Base-by-base conservation (phyloP, 2,329 filamentous ascomycete genomes). In the Monilinia fructigena region DNA sequence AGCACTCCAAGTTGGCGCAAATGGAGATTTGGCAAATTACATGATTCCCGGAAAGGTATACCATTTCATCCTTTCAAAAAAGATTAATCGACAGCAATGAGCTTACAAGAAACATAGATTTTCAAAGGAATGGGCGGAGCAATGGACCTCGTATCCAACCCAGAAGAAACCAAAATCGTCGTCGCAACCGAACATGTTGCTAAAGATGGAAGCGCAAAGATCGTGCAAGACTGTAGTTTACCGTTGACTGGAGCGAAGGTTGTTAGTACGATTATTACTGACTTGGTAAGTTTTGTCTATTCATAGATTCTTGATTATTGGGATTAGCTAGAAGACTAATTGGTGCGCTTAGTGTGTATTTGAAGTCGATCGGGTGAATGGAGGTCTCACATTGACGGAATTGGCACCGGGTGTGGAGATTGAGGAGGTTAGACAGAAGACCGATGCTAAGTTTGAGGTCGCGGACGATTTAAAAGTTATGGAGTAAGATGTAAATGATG, bases 21-120 rank as follows among this genome's bases (percentile, higher is more conserved):
- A 85, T 2, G 91, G 91, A 28, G 92, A 95, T 75, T 78, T 95
- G 66, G 92, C 91, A 55, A 94, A 94, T 78, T 95, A 92, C 82
- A 94, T 95, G 89, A 89, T 95, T 70, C 91, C 91, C 0, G 92
- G 91, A 35, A 94, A 94, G 78, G 86, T 91, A n/a, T n/a, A 50
- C 18, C 14, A 47, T 6, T 28, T 4, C 4, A 16, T 35, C 26
- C n/a, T 8, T 6, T 7, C 28, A 28, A 28, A 28, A 28, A 10
- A 5, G 18, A 18, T 55, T 16, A 18, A 18, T 10, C 58, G 2
- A 11, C 23, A 18, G 16, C 2, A 12, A 26, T 8, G n/a, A 61
- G 7, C 55, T 60, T 10, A 60, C 23, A 14, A 35, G 11, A 26
- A 60, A 1, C 8, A 56, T 14, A 66, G 64, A 50, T 87, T 23